Percentiles rank a stretch among this genome's conserved stretches.
phyloP scores from a whole-genome alignment of 768 basidiomycete species.

The Lactifluus volemus region DNA sequence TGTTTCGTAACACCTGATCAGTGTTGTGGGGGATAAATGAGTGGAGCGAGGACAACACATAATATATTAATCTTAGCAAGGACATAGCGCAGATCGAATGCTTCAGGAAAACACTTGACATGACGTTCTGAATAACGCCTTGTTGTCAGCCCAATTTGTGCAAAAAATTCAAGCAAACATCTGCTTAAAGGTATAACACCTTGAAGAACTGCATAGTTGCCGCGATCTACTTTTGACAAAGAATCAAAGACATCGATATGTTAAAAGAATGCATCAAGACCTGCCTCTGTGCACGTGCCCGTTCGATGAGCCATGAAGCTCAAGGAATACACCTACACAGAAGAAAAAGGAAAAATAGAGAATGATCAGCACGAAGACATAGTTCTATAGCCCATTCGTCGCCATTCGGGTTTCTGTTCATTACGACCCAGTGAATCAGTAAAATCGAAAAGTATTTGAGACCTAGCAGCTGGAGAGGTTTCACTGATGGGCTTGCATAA shows the following conservation, averaged over 20 bases:
- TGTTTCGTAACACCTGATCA: slow-evolving; percentile 9
- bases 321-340: slow-evolving; percentile 19
- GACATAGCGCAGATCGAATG: neutral
- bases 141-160: slow-evolving; percentile 2
- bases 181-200: neutral
- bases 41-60: neutral
- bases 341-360: slow-evolving; percentile 11
- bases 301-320: slow-evolving; percentile 12
- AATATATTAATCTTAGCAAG: slow-evolving; percentile 11
- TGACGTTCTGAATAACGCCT: neutral
- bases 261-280: slow-evolving; percentile 18
- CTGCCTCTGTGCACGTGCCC: slow-evolving; percentile 19
- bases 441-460: slow-evolving; percentile 11
- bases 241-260: slow-evolving; percentile 18
- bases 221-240: slow-evolving; percentile 17
- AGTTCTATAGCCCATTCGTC: slow-evolving; percentile 16
- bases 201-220: slow-evolving; percentile 10
- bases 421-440: slow-evolving; percentile 19
- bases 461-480: slow-evolving; percentile 13
- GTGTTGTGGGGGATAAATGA: slow-evolving; percentile 1
- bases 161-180: slow-evolving; percentile 7
- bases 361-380: slow-evolving; percentile 20
- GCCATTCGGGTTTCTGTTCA: slow-evolving; percentile 14
- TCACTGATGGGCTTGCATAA: slow-evolving; percentile 87
- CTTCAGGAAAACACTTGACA: slow-evolving; percentile 1